Conservation (phyloP, 2,329 filamentous ascomycete genomes). For the Endocalyx cinctus region DNA sequence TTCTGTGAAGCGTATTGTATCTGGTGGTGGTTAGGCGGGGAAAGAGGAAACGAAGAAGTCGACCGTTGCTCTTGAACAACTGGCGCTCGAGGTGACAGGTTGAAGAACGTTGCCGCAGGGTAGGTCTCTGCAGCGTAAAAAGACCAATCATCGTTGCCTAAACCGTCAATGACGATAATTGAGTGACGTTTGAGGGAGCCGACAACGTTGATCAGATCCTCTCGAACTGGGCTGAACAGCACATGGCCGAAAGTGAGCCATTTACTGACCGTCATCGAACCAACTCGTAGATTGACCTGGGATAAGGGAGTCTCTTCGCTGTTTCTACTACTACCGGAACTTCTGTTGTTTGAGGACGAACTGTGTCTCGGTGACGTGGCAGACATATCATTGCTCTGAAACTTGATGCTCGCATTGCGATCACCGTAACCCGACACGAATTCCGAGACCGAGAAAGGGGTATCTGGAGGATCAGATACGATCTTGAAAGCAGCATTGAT, state of each 20-base stretch:
- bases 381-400: constrained; percentile 10
- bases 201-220: constrained; percentile 57
- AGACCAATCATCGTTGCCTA: constrained; percentile 86
- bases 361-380: constrained; percentile 22
- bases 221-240: constrained; percentile 73
- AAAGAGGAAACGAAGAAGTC: constrained; percentile 46
- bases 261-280: constrained; percentile 80
- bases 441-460: constrained; percentile 39
- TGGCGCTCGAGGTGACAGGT: constrained; percentile 59
- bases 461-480: constrained; percentile 35
- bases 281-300: constrained; percentile 72
- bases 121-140: constrained; percentile 82
- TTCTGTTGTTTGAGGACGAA: constrained; percentile 29
- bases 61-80: constrained; percentile 40
- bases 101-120: constrained; percentile 69
- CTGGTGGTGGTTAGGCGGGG: constrained; percentile 69
- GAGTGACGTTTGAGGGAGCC: constrained; percentile 52
- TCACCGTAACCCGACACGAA: constrained; percentile 36
- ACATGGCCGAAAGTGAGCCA: constrained; percentile 84
- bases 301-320: constrained; percentile 59
- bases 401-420: constrained; percentile 28
- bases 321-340: constrained; percentile 41
- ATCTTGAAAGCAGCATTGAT: constrained; percentile 44
- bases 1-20: constrained; percentile 61
- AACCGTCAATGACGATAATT: constrained; percentile 74